phyloP scores from a whole-genome alignment of 2,329 filamentous ascomycete species.

The Lasiodiplodia gonubiensis region DNA sequence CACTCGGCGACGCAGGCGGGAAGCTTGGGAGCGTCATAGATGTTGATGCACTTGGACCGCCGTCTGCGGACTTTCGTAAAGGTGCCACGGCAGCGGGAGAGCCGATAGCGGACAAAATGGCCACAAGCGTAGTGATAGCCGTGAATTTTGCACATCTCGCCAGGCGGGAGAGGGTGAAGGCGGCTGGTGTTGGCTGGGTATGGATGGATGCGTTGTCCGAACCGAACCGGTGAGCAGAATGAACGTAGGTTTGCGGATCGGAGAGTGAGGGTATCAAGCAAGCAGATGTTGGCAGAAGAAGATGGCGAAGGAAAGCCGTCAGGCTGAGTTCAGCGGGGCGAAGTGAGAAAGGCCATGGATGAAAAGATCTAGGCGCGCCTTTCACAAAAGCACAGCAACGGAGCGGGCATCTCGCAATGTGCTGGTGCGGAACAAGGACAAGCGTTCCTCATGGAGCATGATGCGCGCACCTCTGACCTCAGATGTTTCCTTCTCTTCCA shows the following conservation, averaged over 20 bases:
- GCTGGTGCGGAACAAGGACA: neutral
- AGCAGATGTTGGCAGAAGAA: neutral
- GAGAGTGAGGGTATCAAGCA: neutral
- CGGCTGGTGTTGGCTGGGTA: neutral
- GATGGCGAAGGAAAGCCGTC: too few relatives aligned
- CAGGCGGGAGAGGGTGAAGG: neutral
- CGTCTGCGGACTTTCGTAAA: conserved; percentile 34
- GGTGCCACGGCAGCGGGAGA: conserved; percentile 44
- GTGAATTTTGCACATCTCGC: conserved; percentile 47
- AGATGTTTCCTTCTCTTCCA: neutral
- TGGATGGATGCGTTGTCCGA: neutral
- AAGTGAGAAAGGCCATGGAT: neutral
- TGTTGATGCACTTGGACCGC: neutral
- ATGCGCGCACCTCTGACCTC: conserved; percentile 11
- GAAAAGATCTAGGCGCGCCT: neutral
- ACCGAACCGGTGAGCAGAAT: neutral
- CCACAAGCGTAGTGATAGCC: conserved; percentile 42
- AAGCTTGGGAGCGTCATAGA: conserved; percentile 26
- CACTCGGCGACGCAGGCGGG: conserved; percentile 38
- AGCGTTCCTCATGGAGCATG: neutral
- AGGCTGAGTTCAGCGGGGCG: neutral
- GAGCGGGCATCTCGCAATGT: neutral
- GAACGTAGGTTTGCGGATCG: neutral
- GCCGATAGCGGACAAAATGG: conserved; percentile 38
- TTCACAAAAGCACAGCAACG: neutral